These are phyloP conservation scores for Zygosaccharomyces pseudorouxii DNA, from an alignment of 805 yeast genomes.

Conservation along the genomic window DNA sequence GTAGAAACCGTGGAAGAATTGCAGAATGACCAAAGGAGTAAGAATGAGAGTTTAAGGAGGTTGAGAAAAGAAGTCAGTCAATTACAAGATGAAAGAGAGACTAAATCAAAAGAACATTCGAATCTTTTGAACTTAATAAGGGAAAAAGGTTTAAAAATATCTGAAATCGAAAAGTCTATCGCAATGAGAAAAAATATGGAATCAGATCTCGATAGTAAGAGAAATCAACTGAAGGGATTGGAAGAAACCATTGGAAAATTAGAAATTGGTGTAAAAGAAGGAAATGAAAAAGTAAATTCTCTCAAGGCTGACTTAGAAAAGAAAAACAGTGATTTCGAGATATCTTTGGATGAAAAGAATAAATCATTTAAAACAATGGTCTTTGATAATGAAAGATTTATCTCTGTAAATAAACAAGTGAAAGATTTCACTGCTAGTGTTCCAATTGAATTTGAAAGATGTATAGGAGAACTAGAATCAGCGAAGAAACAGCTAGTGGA, in stretches of 20 bases:
- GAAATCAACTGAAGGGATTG: slow-evolving; percentile 13
- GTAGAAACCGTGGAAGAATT: slow-evolving; percentile 30
- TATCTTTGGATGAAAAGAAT: neutral
- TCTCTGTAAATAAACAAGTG: slow-evolving; percentile 10
- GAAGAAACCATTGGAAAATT: slow-evolving; percentile 9
- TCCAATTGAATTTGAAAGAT: slow-evolving; percentile 12
- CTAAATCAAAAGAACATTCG: slow-evolving; percentile 20
- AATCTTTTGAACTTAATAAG: slow-evolving; percentile 20
- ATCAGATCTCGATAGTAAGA: slow-evolving; percentile 13
- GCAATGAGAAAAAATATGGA: slow-evolving; percentile 13
- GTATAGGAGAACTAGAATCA: slow-evolving; percentile 22
- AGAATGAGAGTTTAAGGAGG: slow-evolving; percentile 21
- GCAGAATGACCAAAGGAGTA: slow-evolving; percentile 18
- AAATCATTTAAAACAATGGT: slow-evolving; percentile 26
- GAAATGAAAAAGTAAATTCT: slow-evolving; percentile 7
- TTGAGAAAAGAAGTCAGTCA: slow-evolving; percentile 23
- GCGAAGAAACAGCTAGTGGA: slow-evolving; percentile 21
- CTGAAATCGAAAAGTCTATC: slow-evolving; percentile 25
- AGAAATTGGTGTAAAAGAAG: slow-evolving; percentile 8
- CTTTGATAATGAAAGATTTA: slow-evolving; percentile 26
- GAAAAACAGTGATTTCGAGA: slow-evolving; percentile 2
- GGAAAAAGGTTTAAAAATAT: slow-evolving; percentile 20
- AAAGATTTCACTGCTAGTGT: slow-evolving; percentile 14
- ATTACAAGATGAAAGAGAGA: slow-evolving; percentile 27
- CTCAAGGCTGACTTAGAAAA: slow-evolving; percentile 2